phyloP scores from a whole-genome alignment of 257 asterid genomes.

The Ilex aquifolium region DNA sequence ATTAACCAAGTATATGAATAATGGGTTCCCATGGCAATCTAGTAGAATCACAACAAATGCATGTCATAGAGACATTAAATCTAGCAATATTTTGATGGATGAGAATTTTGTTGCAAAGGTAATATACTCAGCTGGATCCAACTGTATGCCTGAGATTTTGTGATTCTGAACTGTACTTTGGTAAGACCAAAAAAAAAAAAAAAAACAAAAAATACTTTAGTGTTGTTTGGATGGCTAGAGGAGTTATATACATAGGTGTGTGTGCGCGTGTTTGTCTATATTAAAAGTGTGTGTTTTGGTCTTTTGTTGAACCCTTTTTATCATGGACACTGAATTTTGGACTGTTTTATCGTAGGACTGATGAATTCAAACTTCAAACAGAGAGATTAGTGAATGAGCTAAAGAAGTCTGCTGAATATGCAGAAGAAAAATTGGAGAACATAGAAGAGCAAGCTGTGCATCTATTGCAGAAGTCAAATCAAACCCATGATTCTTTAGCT shows the following conservation, averaged over 20 bases:
- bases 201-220: no score
- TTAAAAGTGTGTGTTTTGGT: no score
- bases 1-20: no score
- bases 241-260: no score
- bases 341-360: constrained; percentile 34
- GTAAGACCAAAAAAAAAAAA: no score
- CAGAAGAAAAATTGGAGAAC: constrained; percentile 46
- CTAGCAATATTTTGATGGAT: constrained; percentile 85
- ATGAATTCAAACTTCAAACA: constrained; percentile 61
- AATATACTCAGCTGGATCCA: background rate
- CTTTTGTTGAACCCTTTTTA: no score
- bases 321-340: no score
- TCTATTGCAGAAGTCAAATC: constrained; percentile 34
- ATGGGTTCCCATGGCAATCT: no score
- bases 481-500: constrained; percentile 48
- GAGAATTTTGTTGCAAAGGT: constrained; percentile 83
- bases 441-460: constrained; percentile 50
- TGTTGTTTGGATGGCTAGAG: no score
- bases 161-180: background rate
- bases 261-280: no score
- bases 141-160: background rate
- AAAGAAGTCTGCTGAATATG: constrained; percentile 53
- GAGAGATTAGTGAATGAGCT: constrained; percentile 78
- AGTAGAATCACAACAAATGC: no score
- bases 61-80: constrained; percentile 71